Conservation (phyloP, 257 asterid species). For the Nicotiana attenuata region DNA sequence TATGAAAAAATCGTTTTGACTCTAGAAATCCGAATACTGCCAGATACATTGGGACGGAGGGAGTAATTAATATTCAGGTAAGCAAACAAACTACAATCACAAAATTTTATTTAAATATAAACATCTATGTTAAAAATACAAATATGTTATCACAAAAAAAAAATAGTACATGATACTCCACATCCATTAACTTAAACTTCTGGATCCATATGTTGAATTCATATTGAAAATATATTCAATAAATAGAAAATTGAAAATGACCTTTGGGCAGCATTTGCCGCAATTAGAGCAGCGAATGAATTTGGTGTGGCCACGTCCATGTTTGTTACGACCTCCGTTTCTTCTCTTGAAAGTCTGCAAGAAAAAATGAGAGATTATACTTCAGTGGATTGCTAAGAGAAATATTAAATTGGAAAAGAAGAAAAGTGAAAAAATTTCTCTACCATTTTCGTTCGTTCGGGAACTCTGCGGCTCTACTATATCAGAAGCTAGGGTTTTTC, state of each 20-base stretch:
- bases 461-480: not conserved
- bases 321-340: constrained; percentile 73
- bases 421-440: not conserved
- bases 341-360: constrained; percentile 63
- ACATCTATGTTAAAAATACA: not conserved
- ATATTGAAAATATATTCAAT: not conserved
- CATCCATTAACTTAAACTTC: not conserved
- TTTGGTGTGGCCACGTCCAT: constrained; percentile 65
- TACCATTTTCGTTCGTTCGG: constrained; percentile 9
- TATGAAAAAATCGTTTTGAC: no score
- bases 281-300: constrained; percentile 75
- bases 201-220: not conserved
- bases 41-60: no score
- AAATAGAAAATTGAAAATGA: not conserved
- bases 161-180: not conserved
- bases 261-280: constrained; percentile 81
- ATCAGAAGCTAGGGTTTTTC: not conserved
- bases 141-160: not conserved
- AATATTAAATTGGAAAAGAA: not conserved
- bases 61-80: no score
- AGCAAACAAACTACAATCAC: not conserved
- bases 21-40: no score
- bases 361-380: not conserved
- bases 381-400: not conserved
- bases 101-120: not conserved